Conservation (phyloP, 2,329 filamentous ascomycete species). For the Stylonectria norvegica region DNA sequence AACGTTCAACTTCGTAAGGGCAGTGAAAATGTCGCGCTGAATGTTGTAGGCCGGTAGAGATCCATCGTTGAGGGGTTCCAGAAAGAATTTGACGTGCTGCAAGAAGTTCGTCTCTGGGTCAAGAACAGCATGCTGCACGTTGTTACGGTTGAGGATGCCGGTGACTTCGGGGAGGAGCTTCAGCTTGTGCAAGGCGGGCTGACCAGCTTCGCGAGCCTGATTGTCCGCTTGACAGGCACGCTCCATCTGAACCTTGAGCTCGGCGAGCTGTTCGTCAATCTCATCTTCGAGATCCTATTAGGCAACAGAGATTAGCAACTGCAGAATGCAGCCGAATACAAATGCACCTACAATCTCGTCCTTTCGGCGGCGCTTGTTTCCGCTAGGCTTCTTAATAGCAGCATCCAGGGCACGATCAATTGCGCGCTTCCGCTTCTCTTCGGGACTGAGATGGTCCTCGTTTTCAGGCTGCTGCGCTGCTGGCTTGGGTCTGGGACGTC, state of each 20-base stretch:
- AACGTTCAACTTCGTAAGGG: constrained; percentile 76
- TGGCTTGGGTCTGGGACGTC: constrained; percentile 44
- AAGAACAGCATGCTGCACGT: constrained; percentile 76
- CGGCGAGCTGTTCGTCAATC: constrained; percentile 84
- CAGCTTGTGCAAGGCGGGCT: constrained; percentile 88
- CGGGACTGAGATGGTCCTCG: constrained; percentile 76
- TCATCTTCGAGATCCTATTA: constrained; percentile 79
- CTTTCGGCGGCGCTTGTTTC: constrained; percentile 70
- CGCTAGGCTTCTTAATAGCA: constrained; percentile 72
- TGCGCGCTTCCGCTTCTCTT: constrained; percentile 78
- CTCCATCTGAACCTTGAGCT: constrained; percentile 87
- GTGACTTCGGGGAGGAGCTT: constrained; percentile 91
- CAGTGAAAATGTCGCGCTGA: constrained; percentile 86
- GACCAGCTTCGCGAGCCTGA: constrained; percentile 69
- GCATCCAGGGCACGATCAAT: constrained; percentile 86
- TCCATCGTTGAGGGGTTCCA: constrained; percentile 91
- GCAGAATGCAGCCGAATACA: not conserved
- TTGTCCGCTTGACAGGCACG: constrained; percentile 85
- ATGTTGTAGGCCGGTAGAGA: constrained; percentile 96
- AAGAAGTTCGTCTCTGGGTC: constrained; percentile 95
- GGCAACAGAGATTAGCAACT: constrained; percentile 16
- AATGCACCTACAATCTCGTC: constrained; percentile 70
- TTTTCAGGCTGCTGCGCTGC: constrained; percentile 59
- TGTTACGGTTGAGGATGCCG: constrained; percentile 83
- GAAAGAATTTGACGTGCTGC: constrained; percentile 93